phyloP scores from a whole-genome alignment of 2,329 filamentous ascomycete genomes.

The Calonectria leucothoes region DNA sequence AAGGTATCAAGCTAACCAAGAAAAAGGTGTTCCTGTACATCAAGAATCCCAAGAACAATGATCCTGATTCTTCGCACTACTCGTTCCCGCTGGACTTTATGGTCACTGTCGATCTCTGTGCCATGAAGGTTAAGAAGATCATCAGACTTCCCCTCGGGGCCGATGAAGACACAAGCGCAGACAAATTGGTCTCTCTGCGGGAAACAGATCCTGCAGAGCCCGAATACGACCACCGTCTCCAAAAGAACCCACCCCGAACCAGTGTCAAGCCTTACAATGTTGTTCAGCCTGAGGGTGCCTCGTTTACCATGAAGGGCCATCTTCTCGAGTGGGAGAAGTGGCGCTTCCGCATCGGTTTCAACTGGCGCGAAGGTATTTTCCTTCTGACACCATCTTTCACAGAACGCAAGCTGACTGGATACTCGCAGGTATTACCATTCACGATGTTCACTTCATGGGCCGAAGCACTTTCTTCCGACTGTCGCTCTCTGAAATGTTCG shows the following conservation, averaged over 20 bases:
- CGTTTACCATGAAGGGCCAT: conserved; percentile 56
- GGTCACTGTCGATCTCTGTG: conserved; percentile 4
- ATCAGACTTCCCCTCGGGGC: conserved; percentile 4
- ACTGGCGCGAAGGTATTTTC: conserved; percentile 70
- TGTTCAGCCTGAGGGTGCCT: conserved; percentile 45
- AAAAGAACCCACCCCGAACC: conserved; percentile 32
- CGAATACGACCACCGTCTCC: conserved; percentile 48
- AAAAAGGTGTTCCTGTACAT: conserved; percentile 17
- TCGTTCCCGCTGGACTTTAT: conserved; percentile 17
- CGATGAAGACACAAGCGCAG: conserved; percentile 2
- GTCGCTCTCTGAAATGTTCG: conserved; percentile 75
- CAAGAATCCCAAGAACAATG: conserved; percentile 19
- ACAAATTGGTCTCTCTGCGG: neutral
- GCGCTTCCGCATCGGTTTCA: conserved; percentile 75
- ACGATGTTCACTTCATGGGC: conserved; percentile 74
- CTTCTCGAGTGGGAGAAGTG: conserved; percentile 70
- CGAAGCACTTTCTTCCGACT: conserved; percentile 73
- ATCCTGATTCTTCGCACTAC: conserved; percentile 7
- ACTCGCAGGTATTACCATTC: conserved; percentile 58
- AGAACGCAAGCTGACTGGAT: neutral
- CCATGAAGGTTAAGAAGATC: neutral
- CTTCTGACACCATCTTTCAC: neutral
- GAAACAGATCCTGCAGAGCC: conserved; percentile 28
- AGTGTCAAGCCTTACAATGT: conserved; percentile 47
- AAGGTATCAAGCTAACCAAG: neutral